Evolutionary conservation across 768 basidiomycete genomes (phyloP).

Genomic region (Gloeostereum incarnatum): DNA sequence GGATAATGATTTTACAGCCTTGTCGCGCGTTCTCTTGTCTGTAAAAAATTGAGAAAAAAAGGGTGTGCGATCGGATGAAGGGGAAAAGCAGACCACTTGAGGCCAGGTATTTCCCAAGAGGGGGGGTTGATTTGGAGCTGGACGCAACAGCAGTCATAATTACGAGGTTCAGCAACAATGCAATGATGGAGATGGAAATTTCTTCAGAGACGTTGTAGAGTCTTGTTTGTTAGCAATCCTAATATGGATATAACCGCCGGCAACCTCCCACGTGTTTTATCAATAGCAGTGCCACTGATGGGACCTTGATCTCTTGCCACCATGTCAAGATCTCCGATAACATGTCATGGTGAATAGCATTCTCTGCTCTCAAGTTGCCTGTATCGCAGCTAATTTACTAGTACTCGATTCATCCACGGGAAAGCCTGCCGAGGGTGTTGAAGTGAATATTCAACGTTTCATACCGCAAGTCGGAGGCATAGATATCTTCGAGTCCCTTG

Average conservation of each 20-base stretch:
- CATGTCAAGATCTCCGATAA: conserved; percentile 72
- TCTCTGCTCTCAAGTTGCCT: conserved; percentile 9
- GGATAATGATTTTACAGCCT: conserved; percentile 73
- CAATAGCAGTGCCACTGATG: neutral
- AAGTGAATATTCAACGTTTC: conserved; percentile 50
- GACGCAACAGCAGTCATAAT: conserved; percentile 23
- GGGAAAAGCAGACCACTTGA: conserved; percentile 60
- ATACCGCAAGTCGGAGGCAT: conserved; percentile 21
- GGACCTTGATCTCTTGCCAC: neutral
- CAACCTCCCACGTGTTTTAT: too few relatives aligned
- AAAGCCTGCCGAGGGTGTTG: conserved; percentile 67
- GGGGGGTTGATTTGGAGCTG: conserved; percentile 33
- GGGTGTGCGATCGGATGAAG: conserved; percentile 1
- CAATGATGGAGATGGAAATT: too few relatives aligned
- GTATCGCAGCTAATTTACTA: conserved; percentile 16
- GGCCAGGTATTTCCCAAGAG: conserved; percentile 86
- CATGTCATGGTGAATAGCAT: conserved; percentile 95
- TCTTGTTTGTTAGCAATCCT: too few relatives aligned
- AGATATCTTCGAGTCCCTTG: conserved; percentile 44
- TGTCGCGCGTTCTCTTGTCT: conserved; percentile 93
- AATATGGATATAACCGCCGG: too few relatives aligned
- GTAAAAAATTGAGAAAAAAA: conserved; percentile 1
- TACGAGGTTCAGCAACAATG: too few relatives aligned
- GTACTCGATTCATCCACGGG: conserved; percentile 85
- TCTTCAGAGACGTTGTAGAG: too few relatives aligned